phyloP scores from a whole-genome alignment of 2,329 filamentous ascomycete genomes.

The Pseudogymnoascus sp. region DNA sequence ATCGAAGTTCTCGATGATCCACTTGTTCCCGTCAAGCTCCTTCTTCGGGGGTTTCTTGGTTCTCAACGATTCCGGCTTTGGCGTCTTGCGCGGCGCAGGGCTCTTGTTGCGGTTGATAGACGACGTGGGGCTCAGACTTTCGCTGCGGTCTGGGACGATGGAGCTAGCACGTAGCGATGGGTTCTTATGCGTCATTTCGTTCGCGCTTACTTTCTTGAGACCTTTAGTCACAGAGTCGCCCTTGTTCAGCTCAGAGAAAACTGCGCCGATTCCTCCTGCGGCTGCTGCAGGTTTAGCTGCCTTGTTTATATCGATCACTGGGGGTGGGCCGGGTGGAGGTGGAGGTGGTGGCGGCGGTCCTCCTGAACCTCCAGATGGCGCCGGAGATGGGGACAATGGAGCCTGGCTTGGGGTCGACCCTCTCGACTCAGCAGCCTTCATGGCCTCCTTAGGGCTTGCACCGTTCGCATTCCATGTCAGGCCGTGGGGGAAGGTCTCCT shows the following conservation, averaged over 20 bases:
- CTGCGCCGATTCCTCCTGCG: conserved; percentile 65
- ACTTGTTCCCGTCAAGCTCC: conserved; percentile 82
- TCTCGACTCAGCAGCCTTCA: conserved; percentile 51
- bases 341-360: conserved; percentile 58
- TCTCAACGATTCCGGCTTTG: conserved; percentile 78
- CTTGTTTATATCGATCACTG: conserved; percentile 50
- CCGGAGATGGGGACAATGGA: conserved; percentile 30
- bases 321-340: conserved; percentile 62
- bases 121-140: conserved; percentile 41
- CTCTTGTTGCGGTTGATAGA: conserved; percentile 61
- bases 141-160: conserved; percentile 53
- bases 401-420: conserved; percentile 33
- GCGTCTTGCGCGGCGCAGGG: conserved; percentile 78
- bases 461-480: conserved; percentile 81
- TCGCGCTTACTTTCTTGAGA: conserved; percentile 87
- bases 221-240: conserved; percentile 81
- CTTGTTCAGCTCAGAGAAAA: conserved; percentile 87
- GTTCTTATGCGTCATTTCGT: conserved; percentile 98
- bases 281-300: conserved; percentile 33
- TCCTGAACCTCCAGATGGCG: conserved; percentile 45
- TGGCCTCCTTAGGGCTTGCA: conserved; percentile 60
- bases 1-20: conserved; percentile 93
- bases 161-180: conserved; percentile 70
- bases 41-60: conserved; percentile 73
- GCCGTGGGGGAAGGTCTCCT: conserved; percentile 70